Evolutionary conservation across 2,329 filamentous ascomycete species (phyloP).

Genomic region (Claviceps sp.): DNA sequence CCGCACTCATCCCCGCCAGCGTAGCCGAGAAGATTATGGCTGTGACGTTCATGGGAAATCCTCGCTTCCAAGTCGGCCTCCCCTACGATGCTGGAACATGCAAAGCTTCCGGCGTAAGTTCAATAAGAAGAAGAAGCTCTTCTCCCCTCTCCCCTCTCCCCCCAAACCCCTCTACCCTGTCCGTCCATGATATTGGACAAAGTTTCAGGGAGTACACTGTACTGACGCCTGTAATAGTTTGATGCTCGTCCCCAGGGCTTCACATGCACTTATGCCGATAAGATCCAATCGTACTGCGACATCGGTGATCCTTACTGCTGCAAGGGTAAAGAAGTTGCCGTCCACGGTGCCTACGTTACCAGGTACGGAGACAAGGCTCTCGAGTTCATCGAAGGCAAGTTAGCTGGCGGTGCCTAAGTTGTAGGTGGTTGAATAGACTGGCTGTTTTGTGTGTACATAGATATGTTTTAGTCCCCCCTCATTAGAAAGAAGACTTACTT

Average conservation of each 20-base stretch:
- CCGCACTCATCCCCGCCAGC: constrained; percentile 27
- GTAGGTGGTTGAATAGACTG: not conserved
- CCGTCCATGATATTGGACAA: not conserved
- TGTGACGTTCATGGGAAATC: constrained; percentile 52
- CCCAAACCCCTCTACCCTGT: too few relatives aligned
- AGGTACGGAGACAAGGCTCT: not conserved
- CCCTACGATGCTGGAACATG: constrained; percentile 38
- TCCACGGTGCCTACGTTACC: not conserved
- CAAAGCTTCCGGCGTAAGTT: not conserved
- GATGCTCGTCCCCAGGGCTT: constrained; percentile 45
- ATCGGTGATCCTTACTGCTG: constrained; percentile 52
- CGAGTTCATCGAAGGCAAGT: not conserved
- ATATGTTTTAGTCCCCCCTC: too few relatives aligned
- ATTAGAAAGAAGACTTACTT: too few relatives aligned
- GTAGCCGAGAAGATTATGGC: constrained; percentile 46
- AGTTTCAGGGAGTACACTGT: not conserved
- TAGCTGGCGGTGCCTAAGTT: not conserved
- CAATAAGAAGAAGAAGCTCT: not conserved
- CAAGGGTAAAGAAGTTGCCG: constrained; percentile 27
- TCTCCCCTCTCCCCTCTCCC: not conserved
- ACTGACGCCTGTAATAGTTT: constrained; percentile 29
- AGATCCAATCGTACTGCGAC: constrained; percentile 54
- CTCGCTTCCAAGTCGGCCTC: constrained; percentile 40
- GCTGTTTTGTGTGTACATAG: not conserved
- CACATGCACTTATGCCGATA: constrained; percentile 36